Base-by-base conservation (phyloP, 2,329 filamentous ascomycete genomes). In the Aspergillus clavatus region DNA sequence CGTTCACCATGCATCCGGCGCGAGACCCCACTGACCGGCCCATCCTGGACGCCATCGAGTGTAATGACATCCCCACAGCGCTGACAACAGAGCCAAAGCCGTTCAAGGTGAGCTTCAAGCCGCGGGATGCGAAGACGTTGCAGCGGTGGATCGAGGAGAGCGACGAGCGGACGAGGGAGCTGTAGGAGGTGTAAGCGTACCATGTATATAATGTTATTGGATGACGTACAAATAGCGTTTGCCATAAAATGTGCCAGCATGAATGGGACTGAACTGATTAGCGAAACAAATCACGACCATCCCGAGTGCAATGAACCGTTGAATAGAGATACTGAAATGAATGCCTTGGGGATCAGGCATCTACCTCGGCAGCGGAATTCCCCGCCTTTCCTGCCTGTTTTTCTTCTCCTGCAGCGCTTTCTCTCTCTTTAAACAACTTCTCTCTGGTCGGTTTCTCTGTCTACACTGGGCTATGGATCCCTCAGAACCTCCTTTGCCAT, bases 1-100 rank as follows among this genome's bases (percentile, higher is more conserved):
- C 79, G 0, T 83, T 83, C 53, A 63, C 75, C 21, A 76, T 84
- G 45, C 65, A 73, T 2, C 70, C 74, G 0, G 69, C 76, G 0
- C 67, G 71, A 36, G 60, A 78, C 19, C 44, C 54, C 1, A 64
- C 61, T 2, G 77, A 81, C 48, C 63, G 65, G 7, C 79, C 81
- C 0, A 70, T 80, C 35, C 63, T 83, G 51, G 71, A 83, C 57
- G 69, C 75, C 0, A 70, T 83, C 29, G 77, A 79, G 23, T 82
- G 78, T 54, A 82, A 77, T 56, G 63, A 67, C 2, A 76, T 76
- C 16, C 73, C 79, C 0, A 83, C 80, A 1, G 74, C 76, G 7
- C 61, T 84, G 60, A 82, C 79, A 0, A 78, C 77, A 2, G 79
- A 83, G 52, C 80, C 81, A 0, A 82, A 80, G 63, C 76, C 77